phyloP scores from a whole-genome alignment of 257 asterid genomes.

The Lycium ferocissimum region DNA sequence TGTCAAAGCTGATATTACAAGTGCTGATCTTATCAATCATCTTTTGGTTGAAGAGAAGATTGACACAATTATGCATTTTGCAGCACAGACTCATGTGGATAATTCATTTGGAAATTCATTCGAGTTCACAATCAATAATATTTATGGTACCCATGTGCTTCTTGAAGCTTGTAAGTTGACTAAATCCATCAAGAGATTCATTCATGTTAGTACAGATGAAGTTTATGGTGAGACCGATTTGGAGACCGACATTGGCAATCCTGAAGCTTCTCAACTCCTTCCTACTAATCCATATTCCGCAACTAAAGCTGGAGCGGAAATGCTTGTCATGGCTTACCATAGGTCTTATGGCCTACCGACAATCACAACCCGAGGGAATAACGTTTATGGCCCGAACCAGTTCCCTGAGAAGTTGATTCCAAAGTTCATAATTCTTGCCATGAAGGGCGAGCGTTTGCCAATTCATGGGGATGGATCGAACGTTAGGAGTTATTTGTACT shows the following conservation, averaged over 20 bases:
- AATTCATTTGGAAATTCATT: slow-evolving; percentile 34
- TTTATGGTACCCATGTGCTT: slow-evolving; percentile 37
- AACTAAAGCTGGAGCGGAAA: slow-evolving; percentile 26
- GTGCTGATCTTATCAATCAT: slow-evolving; percentile 35
- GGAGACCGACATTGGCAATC: slow-evolving; percentile 29
- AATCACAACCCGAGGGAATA: slow-evolving; percentile 34
- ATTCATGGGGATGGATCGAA: slow-evolving; percentile 33
- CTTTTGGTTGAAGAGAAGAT: slow-evolving; percentile 30
- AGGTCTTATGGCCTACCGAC: slow-evolving; percentile 27
- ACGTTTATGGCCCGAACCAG: slow-evolving; percentile 37
- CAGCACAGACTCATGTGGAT: slow-evolving; percentile 37
- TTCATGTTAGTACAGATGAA: slow-evolving; percentile 32
- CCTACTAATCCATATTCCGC: slow-evolving; percentile 34
- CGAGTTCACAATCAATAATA: slow-evolving; percentile 30
- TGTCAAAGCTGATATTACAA: slow-evolving; percentile 18
- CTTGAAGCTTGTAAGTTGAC: slow-evolving; percentile 35
- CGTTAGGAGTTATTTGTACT: slow-evolving; percentile 29
- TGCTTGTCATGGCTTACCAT: slow-evolving; percentile 36
- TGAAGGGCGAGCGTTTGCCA: slow-evolving; percentile 33
- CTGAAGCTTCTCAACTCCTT: slow-evolving; percentile 35
- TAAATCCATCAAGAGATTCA: slow-evolving; percentile 20
- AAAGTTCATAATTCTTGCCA: slow-evolving; percentile 31
- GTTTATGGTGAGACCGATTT: slow-evolving; percentile 31
- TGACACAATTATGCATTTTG: slow-evolving; percentile 36
- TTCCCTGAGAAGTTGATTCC: slow-evolving; percentile 36